Percentiles rank a stretch among this genome's conserved stretches.
phyloP scores from a whole-genome alignment of 805 yeast genomes.

The Kuraishia borneana region DNA sequence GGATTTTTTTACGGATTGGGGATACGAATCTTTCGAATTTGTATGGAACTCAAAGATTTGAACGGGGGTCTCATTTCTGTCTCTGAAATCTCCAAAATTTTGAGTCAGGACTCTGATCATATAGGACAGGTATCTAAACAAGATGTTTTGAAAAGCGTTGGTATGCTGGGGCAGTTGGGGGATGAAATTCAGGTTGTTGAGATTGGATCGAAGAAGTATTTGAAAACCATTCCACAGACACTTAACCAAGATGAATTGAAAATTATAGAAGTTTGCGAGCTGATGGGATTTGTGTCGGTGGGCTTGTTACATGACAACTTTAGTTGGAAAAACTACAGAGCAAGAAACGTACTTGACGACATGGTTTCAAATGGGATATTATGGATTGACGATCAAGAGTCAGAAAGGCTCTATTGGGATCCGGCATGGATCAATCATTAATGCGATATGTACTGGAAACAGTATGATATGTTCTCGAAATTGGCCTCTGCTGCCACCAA shows the following conservation, averaged over 20 bases:
- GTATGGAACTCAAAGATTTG: conserved; percentile 53
- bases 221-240: conserved; percentile 54
- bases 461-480: conserved; percentile 65
- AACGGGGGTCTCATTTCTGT: conserved; percentile 79
- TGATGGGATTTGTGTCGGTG: conserved; percentile 63
- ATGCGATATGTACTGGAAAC: conserved; percentile 91
- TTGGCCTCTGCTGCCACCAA: conserved; percentile 64
- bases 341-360: conserved; percentile 56
- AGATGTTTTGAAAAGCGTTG: conserved; percentile 50
- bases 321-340: conserved; percentile 58
- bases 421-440: conserved; percentile 53
- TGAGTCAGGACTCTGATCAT: conserved; percentile 10
- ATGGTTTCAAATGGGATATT: conserved; percentile 75
- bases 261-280: conserved; percentile 66
- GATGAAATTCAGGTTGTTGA: conserved; percentile 56
- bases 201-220: conserved; percentile 46
- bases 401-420: conserved; percentile 47
- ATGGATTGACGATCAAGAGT: conserved; percentile 65
- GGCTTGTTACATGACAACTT: conserved; percentile 61
- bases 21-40: conserved; percentile 65
- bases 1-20: conserved; percentile 62
- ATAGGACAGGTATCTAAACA: conserved; percentile 13
- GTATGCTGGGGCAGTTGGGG: conserved; percentile 46
- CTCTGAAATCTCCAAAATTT: conserved; percentile 31
- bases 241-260: conserved; percentile 57